Base-by-base conservation (phyloP, 1,284 basidiomycete species). In the Rhodofomes roseus region DNA sequence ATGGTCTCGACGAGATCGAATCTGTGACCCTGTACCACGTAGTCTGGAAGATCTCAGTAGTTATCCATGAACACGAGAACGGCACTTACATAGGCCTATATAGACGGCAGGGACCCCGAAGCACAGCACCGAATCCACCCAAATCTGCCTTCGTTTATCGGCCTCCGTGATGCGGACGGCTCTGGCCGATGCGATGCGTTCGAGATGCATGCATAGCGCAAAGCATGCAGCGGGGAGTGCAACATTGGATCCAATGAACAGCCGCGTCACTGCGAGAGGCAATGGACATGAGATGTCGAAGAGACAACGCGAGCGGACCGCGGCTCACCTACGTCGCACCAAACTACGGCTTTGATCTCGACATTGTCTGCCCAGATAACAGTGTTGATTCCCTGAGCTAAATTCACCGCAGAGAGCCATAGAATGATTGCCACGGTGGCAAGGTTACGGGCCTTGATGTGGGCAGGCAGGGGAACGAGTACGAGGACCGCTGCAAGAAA, bases 321-420 rank as follows among this genome's bases (percentile, higher is more conserved):
- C n/a, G 11, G 69, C 78, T 54, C 58, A 81, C 79, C 70, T 54
- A 83, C 79, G 60, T 83, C 80, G 61, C 80, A 82, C 75, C 76
- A 82, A 1, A 77, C 68, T 0, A 74, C 71, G 1, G 68, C 66
- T 0, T 59, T 58, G 36, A 74, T 69, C 6, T 64, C 56, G 3
- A 68, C 66, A 52, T 73, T 76, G 48, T 73, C 65, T 39, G 65
- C 64, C 79, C 80, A 82, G 0, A 77, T 60, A n/a, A 78, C 66
- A 25, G 72, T 57, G 65, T 82, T 76, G 31, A 81, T 65, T 22
- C 67, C 71, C 55, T 71, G 71, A 25, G 75, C 68, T 12, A 80
- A 25, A 56, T 77, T 77, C 3, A 67, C 61, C 14, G 74, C 51
- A 36, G 76, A 71, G 1, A 77, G 65, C 79, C 78, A 81, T 9